phyloP scores from a whole-genome alignment of 768 basidiomycete genomes.

The Trametes elegans region DNA sequence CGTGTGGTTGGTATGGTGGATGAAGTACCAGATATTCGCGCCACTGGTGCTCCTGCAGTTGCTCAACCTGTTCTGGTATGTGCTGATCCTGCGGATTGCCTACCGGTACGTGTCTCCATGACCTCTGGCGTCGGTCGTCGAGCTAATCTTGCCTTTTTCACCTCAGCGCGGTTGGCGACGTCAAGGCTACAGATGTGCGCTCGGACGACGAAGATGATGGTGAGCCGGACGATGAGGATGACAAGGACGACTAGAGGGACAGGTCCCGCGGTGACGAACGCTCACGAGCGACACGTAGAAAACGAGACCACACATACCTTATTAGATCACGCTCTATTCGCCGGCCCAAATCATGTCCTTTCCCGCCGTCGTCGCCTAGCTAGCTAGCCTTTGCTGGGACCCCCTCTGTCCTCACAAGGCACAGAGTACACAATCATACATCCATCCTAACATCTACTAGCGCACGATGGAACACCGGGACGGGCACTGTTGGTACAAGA shows the following conservation, averaged over 20 bases:
- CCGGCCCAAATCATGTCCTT: too few species aligned
- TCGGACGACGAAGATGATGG: slow-evolving; percentile 76
- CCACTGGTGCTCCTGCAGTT: slow-evolving; percentile 75
- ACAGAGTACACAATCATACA: neutral
- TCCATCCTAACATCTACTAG: neutral
- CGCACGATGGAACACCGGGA: neutral
- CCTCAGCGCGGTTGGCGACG: slow-evolving; percentile 51
- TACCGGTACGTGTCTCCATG: slow-evolving; percentile 51
- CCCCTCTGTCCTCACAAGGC: too few species aligned
- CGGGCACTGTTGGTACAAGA: neutral
- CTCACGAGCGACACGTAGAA: too few species aligned
- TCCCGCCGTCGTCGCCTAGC: too few species aligned
- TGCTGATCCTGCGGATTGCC: slow-evolving; percentile 75
- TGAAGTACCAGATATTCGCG: slow-evolving; percentile 76
- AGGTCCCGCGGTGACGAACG: too few species aligned
- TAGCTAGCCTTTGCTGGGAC: too few species aligned
- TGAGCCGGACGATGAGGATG: slow-evolving; percentile 32
- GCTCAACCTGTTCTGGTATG: slow-evolving; percentile 94
- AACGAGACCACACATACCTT: neutral
- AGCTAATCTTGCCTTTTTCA: neutral
- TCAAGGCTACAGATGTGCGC: slow-evolving; percentile 61
- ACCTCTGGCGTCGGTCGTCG: neutral
- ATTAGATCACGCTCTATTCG: neutral
- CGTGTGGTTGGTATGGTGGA: slow-evolving; percentile 71
- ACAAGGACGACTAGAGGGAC: slow-evolving; percentile 32